These are phyloP conservation scores for Psilocybe cyanescens DNA, from an alignment of 768 basidiomycete genomes.

Conservation along the genomic window DNA sequence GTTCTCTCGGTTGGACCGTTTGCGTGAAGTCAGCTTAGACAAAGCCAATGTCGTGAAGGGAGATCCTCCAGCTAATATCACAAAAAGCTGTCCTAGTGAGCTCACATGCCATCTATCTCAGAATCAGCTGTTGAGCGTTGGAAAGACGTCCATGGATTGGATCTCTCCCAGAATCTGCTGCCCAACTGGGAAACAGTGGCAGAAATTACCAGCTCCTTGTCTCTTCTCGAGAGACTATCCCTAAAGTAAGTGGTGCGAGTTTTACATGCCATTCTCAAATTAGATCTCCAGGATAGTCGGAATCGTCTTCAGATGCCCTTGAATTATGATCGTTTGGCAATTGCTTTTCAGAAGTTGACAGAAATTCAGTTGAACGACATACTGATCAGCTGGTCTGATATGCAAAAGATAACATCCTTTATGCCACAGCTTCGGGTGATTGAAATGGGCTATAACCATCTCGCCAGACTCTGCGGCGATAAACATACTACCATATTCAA, in stretches of 20 bases:
- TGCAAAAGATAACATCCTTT: constrained; percentile 47
- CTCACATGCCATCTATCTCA: constrained; percentile 3
- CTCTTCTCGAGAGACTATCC: constrained; percentile 62
- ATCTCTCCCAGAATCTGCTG: constrained; percentile 79
- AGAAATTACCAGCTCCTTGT: constrained; percentile 63
- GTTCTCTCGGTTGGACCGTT: constrained; percentile 62
- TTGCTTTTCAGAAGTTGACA: constrained; percentile 53
- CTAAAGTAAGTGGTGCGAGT: constrained; percentile 67
- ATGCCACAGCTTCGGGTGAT: constrained; percentile 61
- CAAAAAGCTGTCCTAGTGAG: constrained; percentile 71
- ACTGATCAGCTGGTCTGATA: constrained; percentile 71
- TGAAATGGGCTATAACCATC: constrained; percentile 74
- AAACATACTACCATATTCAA: constrained; percentile 17
- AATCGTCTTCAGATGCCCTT: constrained; percentile 60
- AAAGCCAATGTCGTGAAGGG: constrained; percentile 58
- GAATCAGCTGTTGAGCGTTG: constrained; percentile 8
- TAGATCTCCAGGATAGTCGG: constrained; percentile 46
- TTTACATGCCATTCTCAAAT: constrained; percentile 19
- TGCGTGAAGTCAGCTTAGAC: constrained; percentile 85
- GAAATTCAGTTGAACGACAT: constrained; percentile 81
- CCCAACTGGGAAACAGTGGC: constrained; percentile 73
- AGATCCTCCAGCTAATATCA: constrained; percentile 55
- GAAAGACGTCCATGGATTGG: constrained; percentile 70
- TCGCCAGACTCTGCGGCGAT: constrained; percentile 39
- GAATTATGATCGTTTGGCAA: constrained; percentile 30